Conservation (phyloP, 495 filamentous ascomycete genomes). For the Cudoniella acicularis region DNA sequence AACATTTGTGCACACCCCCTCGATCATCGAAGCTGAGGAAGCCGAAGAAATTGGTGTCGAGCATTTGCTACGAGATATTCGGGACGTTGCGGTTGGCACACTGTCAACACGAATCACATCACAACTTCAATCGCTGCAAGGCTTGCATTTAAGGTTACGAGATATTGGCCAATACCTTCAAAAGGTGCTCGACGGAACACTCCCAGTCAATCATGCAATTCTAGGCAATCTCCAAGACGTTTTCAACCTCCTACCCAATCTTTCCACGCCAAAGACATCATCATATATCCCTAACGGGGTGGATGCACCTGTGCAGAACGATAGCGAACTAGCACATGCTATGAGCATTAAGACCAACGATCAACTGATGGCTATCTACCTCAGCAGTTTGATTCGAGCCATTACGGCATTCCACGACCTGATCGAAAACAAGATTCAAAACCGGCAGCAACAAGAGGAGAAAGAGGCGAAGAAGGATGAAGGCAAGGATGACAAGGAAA, state of each 20-base stretch:
- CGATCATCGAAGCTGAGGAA: conserved; percentile 97
- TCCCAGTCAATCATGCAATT: conserved; percentile 96
- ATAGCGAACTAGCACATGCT: conserved; percentile 81
- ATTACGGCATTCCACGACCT: conserved; percentile 99
- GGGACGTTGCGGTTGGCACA: conserved; percentile 97
- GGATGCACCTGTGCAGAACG: conserved; percentile 49
- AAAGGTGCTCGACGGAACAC: conserved; percentile 86
- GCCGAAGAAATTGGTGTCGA: conserved; percentile 99
- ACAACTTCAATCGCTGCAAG: conserved; percentile 95
- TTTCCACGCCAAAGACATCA: conserved; percentile 73
- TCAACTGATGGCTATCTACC: conserved; percentile 96
- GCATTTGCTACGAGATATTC: conserved; percentile 95
- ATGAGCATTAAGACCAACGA: conserved; percentile 99
- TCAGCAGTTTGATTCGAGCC: conserved; percentile 91
- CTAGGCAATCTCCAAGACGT: conserved; percentile 97
- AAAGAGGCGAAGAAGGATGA: conserved; percentile 81
- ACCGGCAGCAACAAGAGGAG: conserved; percentile 94
- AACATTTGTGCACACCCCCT: conserved; percentile 98
- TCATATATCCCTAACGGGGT: conserved; percentile 32
- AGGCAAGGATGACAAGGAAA: conserved; percentile 55
- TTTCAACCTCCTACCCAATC: conserved; percentile 96
- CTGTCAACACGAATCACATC: conserved; percentile 96
- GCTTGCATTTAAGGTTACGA: conserved; percentile 88
- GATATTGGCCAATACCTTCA: conserved; percentile 95
- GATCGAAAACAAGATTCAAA: conserved; percentile 99